Evolutionary conservation across 192 early-diverging fungal species (phyloP).

Genomic region (Radiomyces spectabilis): DNA sequence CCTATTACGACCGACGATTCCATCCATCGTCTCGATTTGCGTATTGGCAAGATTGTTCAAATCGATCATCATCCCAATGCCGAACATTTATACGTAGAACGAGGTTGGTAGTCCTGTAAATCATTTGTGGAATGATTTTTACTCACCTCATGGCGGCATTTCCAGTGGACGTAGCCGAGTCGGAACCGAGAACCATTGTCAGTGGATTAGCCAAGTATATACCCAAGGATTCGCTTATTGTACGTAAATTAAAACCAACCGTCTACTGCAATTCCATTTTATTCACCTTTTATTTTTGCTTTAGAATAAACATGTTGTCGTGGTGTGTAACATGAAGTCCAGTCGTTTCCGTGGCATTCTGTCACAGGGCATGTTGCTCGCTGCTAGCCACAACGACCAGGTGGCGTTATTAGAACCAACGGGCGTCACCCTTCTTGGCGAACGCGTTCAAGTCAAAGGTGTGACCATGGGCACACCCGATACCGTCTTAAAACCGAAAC

Average conservation of each 20-base stretch:
- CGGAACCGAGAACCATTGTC: slow-evolving; percentile 54
- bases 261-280: neutral
- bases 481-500: slow-evolving; percentile 16
- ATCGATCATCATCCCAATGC: slow-evolving; percentile 46
- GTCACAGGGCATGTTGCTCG: slow-evolving; percentile 60
- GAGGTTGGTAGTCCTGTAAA: slow-evolving; percentile 23
- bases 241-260: slow-evolving; percentile 3
- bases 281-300: neutral
- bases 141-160: slow-evolving; percentile 35
- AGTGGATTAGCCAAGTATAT: slow-evolving; percentile 53
- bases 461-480: slow-evolving; percentile 18
- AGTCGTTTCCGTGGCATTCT: slow-evolving; percentile 53
- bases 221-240: slow-evolving; percentile 38
- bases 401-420: slow-evolving; percentile 51
- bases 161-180: slow-evolving; percentile 38
- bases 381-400: slow-evolving; percentile 44
- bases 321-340: slow-evolving; percentile 59
- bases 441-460: slow-evolving; percentile 42
- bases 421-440: slow-evolving; percentile 41
- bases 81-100: slow-evolving; percentile 38
- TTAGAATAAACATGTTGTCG: slow-evolving; percentile 37
- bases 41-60: slow-evolving; percentile 53
- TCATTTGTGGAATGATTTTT: slow-evolving; percentile 21
- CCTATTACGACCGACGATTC: slow-evolving; percentile 19
- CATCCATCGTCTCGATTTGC: slow-evolving; percentile 44